Evolutionary conservation across 1,139 yeast genomes (phyloP).

Genomic region (Protomyces gravidus): DNA sequence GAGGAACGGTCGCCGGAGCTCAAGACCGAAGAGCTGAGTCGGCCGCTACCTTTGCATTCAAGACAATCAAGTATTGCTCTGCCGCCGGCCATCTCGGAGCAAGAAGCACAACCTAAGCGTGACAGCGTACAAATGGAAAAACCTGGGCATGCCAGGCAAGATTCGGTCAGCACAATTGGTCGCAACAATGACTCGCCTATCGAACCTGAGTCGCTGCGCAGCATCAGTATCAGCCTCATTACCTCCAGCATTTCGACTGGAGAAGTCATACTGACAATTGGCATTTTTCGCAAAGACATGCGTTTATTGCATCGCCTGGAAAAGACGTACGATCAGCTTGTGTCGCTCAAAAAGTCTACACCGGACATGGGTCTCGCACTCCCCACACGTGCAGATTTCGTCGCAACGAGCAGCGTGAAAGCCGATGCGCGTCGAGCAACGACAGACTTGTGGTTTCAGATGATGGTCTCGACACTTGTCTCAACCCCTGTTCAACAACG

Average conservation of each 20-base stretch:
- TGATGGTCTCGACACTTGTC: slow-evolving; percentile 1
- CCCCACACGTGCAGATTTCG: slow-evolving; percentile 7
- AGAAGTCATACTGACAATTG: background rate
- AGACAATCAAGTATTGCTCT: background rate
- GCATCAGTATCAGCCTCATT: background rate
- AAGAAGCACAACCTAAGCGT: background rate
- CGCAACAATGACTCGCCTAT: background rate
- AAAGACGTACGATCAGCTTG: slow-evolving; percentile 2
- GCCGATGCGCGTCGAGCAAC: slow-evolving; percentile 40
- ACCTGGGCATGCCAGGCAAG: background rate
- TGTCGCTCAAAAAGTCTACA: background rate
- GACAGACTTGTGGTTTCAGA: slow-evolving; percentile 34
- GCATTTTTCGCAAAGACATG: slow-evolving; percentile 9
- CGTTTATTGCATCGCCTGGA: background rate
- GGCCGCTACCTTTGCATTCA: background rate
- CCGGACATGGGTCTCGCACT: background rate
- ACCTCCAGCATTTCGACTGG: background rate
- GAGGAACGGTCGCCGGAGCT: background rate
- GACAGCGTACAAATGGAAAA: background rate
- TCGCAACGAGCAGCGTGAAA: background rate
- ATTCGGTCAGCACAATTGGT: background rate
- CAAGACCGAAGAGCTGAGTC: background rate
- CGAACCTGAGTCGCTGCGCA: background rate
- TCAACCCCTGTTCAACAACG: slow-evolving; percentile 43
- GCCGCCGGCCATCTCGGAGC: background rate